Percentiles rank a stretch among this genome's conserved stretches.
These are phyloP conservation scores for Ettlia oleoabundans DNA, from an alignment of 139 green algal genomes.

Conservation along the genomic window DNA sequence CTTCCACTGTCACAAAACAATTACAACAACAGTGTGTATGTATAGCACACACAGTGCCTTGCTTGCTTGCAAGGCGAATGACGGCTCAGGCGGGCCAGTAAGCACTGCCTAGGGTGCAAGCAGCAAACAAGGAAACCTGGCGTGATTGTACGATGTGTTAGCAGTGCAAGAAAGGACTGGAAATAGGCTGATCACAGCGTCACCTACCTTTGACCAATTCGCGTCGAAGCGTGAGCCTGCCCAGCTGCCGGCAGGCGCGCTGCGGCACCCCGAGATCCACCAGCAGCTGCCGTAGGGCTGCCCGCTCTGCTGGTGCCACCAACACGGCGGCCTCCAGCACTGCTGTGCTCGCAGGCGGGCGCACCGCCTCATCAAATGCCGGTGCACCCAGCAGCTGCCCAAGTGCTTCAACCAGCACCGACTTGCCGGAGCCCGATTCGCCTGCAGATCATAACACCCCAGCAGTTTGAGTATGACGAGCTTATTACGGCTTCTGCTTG, in stretches of 20 bases:
- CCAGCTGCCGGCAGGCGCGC: neutral
- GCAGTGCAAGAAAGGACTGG: neutral
- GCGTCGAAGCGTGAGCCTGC: constrained; percentile 36
- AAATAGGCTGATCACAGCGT: neutral
- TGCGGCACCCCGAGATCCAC: constrained; percentile 28
- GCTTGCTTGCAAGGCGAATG: neutral
- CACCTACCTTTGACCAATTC: constrained; percentile 43
- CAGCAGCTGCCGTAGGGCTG: constrained; percentile 42
- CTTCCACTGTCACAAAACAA: too few relatives aligned
- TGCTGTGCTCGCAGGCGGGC: constrained; percentile 62
- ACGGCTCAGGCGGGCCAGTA: neutral
- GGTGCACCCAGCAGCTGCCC: constrained; percentile 74
- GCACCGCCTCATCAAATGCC: constrained; percentile 67
- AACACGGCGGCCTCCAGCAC: constrained; percentile 65
- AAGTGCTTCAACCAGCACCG: constrained; percentile 80
- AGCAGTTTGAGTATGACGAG: too few relatives aligned
- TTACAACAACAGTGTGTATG: too few relatives aligned
- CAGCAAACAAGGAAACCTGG: too few relatives aligned
- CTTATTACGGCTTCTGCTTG: too few relatives aligned
- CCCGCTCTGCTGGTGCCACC: constrained; percentile 37
- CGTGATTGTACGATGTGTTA: too few relatives aligned
- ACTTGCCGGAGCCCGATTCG: constrained; percentile 89
- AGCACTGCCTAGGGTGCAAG: too few relatives aligned
- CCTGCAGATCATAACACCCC: too few relatives aligned
- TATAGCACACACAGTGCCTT: neutral